phyloP scores from a whole-genome alignment of 495 filamentous ascomycete species.

The Alectoria sarmentosa region DNA sequence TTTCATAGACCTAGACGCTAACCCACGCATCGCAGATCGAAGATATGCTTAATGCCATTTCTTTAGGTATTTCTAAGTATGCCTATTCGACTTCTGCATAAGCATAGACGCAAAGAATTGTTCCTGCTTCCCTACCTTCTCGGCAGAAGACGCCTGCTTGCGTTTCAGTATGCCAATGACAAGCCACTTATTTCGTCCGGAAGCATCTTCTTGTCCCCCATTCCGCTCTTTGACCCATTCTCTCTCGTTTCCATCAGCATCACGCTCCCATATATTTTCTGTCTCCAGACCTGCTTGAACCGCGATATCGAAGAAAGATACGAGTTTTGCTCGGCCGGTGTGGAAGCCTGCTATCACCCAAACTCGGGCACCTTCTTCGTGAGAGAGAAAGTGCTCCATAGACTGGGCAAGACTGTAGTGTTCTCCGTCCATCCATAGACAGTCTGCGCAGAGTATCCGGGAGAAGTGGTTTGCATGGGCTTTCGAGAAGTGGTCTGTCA shows the following conservation, averaged over 20 bases:
- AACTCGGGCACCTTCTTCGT: constrained; percentile 42
- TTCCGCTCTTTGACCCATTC: constrained; percentile 46
- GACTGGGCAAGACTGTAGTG: constrained; percentile 64
- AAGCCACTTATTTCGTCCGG: constrained; percentile 68
- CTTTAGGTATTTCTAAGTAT: neutral
- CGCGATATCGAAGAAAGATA: constrained; percentile 62
- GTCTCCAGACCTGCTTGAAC: constrained; percentile 49
- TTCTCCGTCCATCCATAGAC: constrained; percentile 77
- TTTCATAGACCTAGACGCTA: neutral
- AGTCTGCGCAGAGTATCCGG: constrained; percentile 73
- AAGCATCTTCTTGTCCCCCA: constrained; percentile 58
- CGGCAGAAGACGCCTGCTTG: neutral
- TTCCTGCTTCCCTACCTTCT: constrained; percentile 5
- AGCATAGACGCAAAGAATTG: constrained; percentile 12
- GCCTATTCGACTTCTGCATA: constrained; percentile 19
- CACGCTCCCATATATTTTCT: constrained; percentile 67
- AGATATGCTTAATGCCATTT: neutral
- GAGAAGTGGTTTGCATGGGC: constrained; percentile 48
- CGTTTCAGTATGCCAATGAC: constrained; percentile 59
- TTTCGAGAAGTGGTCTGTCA: constrained; percentile 48
- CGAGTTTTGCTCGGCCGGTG: constrained; percentile 68
- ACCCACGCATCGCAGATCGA: neutral
- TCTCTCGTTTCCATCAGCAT: constrained; percentile 59
- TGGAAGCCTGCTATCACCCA: constrained; percentile 77
- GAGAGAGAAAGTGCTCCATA: constrained; percentile 61